phyloP scores from a whole-genome alignment of 768 basidiomycete species.

The Ephemerocybe angulata region DNA sequence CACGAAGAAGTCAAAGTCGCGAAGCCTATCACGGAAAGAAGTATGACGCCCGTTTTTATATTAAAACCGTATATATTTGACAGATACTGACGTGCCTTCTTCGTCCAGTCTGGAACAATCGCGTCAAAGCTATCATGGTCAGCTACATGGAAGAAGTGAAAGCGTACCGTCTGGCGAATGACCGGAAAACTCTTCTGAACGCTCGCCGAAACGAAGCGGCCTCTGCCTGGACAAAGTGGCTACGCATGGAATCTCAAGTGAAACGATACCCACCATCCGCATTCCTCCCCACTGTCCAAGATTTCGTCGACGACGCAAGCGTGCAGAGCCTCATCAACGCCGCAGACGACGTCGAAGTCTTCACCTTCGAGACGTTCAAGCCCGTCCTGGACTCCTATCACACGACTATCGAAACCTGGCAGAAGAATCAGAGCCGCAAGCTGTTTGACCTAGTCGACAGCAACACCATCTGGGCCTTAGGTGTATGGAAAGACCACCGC shows the following conservation, averaged over 20 bases:
- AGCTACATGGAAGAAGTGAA: conserved; percentile 23
- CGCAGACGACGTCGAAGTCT: not conserved
- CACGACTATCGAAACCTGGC: not conserved
- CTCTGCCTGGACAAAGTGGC: conserved; percentile 21
- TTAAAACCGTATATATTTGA: not conserved
- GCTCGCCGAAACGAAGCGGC: conserved; percentile 17
- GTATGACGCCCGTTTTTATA: too few species aligned
- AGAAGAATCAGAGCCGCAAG: not conserved
- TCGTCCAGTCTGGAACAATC: conserved; percentile 22
- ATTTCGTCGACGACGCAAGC: conserved; percentile 18
- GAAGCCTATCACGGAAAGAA: not conserved
- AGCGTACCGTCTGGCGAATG: conserved; percentile 15
- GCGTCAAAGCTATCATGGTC: conserved; percentile 23
- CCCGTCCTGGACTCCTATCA: not conserved
- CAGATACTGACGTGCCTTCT: not conserved
- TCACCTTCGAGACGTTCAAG: not conserved
- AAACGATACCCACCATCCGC: conserved; percentile 10
- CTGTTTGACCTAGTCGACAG: not conserved
- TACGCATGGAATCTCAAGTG: conserved; percentile 6
- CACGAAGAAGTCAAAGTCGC: not conserved
- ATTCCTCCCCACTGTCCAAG: conserved; percentile 24
- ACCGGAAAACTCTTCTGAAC: conserved; percentile 16
- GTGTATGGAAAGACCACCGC: not conserved
- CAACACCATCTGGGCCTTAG: not conserved
- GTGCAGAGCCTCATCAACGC: conserved; percentile 15